Evolutionary conservation across 352 stramenopile species (phyloP).

Genomic region (Globisporangium parvum): DNA sequence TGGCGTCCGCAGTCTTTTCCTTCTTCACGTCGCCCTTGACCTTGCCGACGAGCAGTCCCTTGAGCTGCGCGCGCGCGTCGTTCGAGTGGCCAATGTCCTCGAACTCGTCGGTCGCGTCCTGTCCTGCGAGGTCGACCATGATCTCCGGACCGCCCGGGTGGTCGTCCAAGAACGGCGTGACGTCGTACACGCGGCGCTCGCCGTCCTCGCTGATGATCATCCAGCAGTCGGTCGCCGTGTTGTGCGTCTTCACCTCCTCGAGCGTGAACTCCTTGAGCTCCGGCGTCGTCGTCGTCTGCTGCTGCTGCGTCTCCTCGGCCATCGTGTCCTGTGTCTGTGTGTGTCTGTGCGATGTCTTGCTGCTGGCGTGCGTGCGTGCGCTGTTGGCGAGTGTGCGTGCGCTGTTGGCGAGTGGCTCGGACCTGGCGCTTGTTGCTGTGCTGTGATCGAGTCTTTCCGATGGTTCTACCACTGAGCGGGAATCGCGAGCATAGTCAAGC

Average conservation of each 20-base stretch:
- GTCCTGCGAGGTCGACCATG: constrained; percentile 92
- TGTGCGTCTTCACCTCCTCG: constrained; percentile 90
- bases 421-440: background rate
- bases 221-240: constrained; percentile 78
- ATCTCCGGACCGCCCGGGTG: constrained; percentile 98
- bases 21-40: constrained; percentile 69
- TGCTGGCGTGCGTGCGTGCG: background rate
- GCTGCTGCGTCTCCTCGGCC: background rate
- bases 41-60: constrained; percentile 90
- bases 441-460: constrained; percentile 3
- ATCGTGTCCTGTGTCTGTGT: background rate
- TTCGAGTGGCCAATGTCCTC: constrained; percentile 98
- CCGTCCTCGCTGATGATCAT: constrained; percentile 74
- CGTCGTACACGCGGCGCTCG: constrained; percentile 94
- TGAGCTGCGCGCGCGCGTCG: constrained; percentile 91
- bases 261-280: constrained; percentile 85
- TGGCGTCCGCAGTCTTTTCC: constrained; percentile 16
- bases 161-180: constrained; percentile 97
- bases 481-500: background rate
- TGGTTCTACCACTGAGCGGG: background rate
- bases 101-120: constrained; percentile 92
- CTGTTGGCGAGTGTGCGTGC: too few species aligned
- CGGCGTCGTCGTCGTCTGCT: background rate
- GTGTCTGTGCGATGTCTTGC: background rate
- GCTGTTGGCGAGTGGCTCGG: background rate